Evolutionary conservation across 2,329 filamentous ascomycete species (phyloP).

Genomic region (Clarireedia sp.): DNA sequence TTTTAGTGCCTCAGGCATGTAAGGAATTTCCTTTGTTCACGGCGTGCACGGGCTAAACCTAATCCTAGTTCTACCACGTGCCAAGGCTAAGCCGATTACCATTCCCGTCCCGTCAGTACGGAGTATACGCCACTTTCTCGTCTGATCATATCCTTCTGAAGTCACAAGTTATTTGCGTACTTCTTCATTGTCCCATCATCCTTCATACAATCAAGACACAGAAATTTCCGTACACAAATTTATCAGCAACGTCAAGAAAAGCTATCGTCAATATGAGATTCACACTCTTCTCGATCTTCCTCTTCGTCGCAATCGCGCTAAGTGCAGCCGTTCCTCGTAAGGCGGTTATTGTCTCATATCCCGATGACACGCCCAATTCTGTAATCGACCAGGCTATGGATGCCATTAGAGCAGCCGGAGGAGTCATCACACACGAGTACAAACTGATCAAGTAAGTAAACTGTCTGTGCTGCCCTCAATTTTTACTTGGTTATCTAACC

Average conservation of each 20-base stretch:
- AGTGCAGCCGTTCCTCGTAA: conserved; percentile 51
- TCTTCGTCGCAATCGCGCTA: conserved; percentile 53
- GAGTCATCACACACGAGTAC: conserved; percentile 73
- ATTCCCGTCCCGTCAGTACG: no score
- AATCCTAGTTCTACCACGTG: no score
- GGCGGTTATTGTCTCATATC: conserved; percentile 72
- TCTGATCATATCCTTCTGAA: no score
- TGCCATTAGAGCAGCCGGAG: conserved; percentile 60
- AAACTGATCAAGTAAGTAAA: conserved; percentile 53
- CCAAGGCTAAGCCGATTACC: no score
- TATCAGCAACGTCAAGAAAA: not conserved
- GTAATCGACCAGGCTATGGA: conserved; percentile 66
- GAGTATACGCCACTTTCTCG: no score
- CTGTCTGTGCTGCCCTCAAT: not conserved
- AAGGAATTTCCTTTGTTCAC: no score
- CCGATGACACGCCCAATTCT: conserved; percentile 54
- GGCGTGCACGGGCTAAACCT: no score
- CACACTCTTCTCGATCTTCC: conserved; percentile 44
- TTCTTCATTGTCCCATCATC: no score
- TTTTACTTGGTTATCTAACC: not conserved
- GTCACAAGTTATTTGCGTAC: no score
- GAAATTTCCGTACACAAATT: not conserved
- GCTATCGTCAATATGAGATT: conserved; percentile 51
- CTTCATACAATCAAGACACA: not conserved
- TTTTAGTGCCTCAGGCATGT: not conserved